Conservation (phyloP, 2,329 filamentous ascomycete genomes). For the Aureobasidium sp. region DNA sequence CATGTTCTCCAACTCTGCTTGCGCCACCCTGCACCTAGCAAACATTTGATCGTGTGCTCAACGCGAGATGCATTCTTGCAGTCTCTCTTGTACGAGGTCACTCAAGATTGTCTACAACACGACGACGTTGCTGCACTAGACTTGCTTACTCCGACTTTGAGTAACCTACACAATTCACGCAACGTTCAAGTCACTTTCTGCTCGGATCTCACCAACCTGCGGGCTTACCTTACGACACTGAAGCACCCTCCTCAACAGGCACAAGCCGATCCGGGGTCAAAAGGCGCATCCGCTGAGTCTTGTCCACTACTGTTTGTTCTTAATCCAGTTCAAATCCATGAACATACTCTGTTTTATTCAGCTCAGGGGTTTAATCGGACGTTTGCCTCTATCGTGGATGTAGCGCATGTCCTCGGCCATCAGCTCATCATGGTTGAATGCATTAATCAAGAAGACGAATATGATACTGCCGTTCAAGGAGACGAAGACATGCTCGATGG, state of each 20-base stretch:
- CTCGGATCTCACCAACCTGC: constrained; percentile 68
- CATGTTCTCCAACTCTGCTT: constrained; percentile 60
- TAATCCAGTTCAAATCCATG: constrained; percentile 59
- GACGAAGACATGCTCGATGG: constrained; percentile 8
- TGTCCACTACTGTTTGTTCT: constrained; percentile 53
- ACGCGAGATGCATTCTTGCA: constrained; percentile 58
- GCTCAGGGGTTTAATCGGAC: constrained; percentile 63
- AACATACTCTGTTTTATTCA: constrained; percentile 65
- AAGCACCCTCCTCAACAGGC: not conserved
- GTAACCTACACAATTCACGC: constrained; percentile 60
- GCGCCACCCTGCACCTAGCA: constrained; percentile 48
- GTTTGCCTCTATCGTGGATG: constrained; percentile 57
- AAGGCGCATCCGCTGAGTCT: not conserved
- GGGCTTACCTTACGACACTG: constrained; percentile 58
- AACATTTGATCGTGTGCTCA: constrained; percentile 65
- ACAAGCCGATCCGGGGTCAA: not conserved
- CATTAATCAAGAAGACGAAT: constrained; percentile 14
- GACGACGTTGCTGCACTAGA: constrained; percentile 11
- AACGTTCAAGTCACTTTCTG: constrained; percentile 66
- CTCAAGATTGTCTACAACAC: not conserved
- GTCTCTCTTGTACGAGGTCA: constrained; percentile 37
- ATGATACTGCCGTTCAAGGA: not conserved
- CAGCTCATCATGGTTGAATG: constrained; percentile 39
- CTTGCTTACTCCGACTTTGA: constrained; percentile 59
- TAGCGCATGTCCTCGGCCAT: constrained; percentile 37